phyloP scores from a whole-genome alignment of 352 stramenopile genomes.

The Pythium grandisporangium region DNA sequence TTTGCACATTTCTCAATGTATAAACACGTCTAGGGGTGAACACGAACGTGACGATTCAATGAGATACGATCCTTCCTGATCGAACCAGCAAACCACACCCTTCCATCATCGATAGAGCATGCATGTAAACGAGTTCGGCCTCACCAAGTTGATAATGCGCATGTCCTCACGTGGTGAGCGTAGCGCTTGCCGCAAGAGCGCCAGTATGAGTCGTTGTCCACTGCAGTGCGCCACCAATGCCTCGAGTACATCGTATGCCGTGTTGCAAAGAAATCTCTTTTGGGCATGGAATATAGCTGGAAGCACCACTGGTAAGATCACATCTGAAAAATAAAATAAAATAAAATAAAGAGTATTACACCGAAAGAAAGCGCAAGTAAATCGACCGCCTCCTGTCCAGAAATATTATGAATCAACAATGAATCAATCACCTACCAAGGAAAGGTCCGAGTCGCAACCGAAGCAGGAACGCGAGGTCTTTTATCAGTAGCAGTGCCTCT shows the following conservation, averaged over 20 bases:
- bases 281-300: conserved; percentile 33
- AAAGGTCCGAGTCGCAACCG: conserved; percentile 32
- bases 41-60: no score
- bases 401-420: neutral
- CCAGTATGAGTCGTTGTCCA: conserved; percentile 20
- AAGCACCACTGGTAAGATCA: conserved; percentile 33
- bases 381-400: no score
- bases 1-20: conserved; percentile 56
- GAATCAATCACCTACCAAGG: no score
- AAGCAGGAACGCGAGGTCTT: conserved; percentile 50
- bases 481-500: conserved; percentile 35
- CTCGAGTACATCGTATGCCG: conserved; percentile 44
- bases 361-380: no score
- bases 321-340: conserved; percentile 17
- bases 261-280: conserved; percentile 52
- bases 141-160: conserved; percentile 44
- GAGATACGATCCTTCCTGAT: no score
- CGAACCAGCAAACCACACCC: no score
- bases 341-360: neutral
- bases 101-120: neutral
- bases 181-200: conserved; percentile 16
- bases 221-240: conserved; percentile 45
- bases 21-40: conserved; percentile 22
- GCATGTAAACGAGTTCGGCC: no score
- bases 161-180: conserved; percentile 20